Evolutionary conservation across 2,329 filamentous ascomycete species (phyloP), one percentile per base, ranked within the genome.

Genomic region (Hypoxylon rubiginosum): DNA sequence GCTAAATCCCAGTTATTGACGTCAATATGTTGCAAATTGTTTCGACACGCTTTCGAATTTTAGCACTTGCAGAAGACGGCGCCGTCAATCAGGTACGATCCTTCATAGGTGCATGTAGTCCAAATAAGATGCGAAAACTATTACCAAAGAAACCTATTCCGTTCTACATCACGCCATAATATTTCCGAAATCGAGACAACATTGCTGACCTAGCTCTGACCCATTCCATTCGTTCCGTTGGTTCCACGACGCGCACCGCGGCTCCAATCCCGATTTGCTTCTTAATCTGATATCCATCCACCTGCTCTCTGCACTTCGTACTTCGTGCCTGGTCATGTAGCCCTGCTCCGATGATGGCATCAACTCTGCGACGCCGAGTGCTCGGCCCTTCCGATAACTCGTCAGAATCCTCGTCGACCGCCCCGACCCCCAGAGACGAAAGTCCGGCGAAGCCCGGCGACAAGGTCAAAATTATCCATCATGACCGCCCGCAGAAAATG

Each of bases 401-500:
- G 17, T 75, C 76, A 45, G 77, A 78, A 34, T 68, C 76, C 15
- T 67, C 75, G 9, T 74, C 77, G 2, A 70, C 74, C 10, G 62
- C 62, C 21, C 71, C 69, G 1, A 72, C 66, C 7, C 67, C 69
- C 17, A 58, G 74, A 65, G 79, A 80, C 24, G 76, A 78, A 54
- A 79, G 76, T 70, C 76, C 80, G 13, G 73, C 70, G 32, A 77
- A 76, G 43, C 58, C 72, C 30, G 74, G 71, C 43, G 75, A 79
- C 19, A 79, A 80, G 58, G 76, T 84, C 58, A 82, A 83, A 62
- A 76, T 85, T 45, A 76, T 84, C 66, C 73, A 74, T 45, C 71
- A 74, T 24, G 80, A 83, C 59, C 78, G 81, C 58, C 76, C 73
- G 21, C 78, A 81, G 10, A 86, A 85, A 71, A 83, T 82, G 55